Base-by-base conservation (phyloP, 495 filamentous ascomycete species). In the Hypoxylon perforatum region DNA sequence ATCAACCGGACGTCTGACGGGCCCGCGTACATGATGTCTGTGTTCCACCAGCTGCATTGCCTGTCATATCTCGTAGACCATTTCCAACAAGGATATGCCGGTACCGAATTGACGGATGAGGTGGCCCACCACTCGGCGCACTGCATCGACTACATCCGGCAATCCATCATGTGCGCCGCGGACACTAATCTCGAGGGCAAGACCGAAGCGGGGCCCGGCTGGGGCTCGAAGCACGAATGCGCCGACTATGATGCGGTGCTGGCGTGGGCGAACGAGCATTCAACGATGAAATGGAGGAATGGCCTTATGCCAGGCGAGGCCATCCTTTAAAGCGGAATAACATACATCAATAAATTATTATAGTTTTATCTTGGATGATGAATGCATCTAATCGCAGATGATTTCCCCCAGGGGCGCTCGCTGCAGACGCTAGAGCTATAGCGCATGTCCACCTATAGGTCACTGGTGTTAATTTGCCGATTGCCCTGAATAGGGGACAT, bases 31-130 rank as follows among this genome's bases (percentile, higher is more conserved):
- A 81, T 83, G 80, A 78, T 85, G 69, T 77, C 78, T 22, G 80
- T 83, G 11, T 82, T 84, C 63, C 81, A 85, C 69, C 82, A 84
- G 60, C 76, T 85, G 2, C 82, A 85, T 59, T 84, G 83, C 60
- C 70, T 85, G 23, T 82, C 79, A 9, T 82, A 81, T 57, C 44
- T 83, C 22, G 73, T 77, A 5, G 67, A 76, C 63, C 74, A 80
- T 41, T 80, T 71, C 62, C 79, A 81, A 51, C 70, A 59, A 7
- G 79, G 76, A 14, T 81, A 78, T 57, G 75, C 59, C 5, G 77
- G 78, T n/a, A 45, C 59, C 14, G 47, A 74, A 19, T 57, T 83
- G 53, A 73, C 72, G 11, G 70, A 80, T 18, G 77, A 79, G 25
- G 65, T 79, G 0, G 79, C 78, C 2, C 78, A 81, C 41, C 81